Conservation (phyloP, 164 flowering plant genomes). For the Malania oleifera region DNA sequence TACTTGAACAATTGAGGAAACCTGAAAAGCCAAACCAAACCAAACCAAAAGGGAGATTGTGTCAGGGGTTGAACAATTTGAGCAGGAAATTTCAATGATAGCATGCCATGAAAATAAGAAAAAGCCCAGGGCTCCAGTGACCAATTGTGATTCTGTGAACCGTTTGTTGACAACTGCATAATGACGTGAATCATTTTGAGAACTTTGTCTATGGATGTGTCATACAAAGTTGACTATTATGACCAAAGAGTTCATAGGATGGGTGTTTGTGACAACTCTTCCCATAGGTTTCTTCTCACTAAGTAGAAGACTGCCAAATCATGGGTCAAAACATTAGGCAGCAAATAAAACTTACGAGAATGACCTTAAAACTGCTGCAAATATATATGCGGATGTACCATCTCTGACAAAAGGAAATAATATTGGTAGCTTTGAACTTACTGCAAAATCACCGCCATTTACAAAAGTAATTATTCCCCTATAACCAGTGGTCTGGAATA, state of each 20-base stretch:
- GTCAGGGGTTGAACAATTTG: neutral
- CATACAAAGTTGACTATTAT: too few relatives aligned
- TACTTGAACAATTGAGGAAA: constrained; percentile 16
- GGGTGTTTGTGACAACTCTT: too few relatives aligned
- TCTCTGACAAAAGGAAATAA: neutral
- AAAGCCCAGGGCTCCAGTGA: neutral
- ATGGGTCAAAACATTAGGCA: too few relatives aligned
- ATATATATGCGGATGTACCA: neutral
- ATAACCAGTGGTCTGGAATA: constrained; percentile 64
- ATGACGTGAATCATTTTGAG: too few relatives aligned
- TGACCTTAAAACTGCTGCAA: neutral
- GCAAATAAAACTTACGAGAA: too few relatives aligned
- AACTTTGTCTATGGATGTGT: too few relatives aligned
- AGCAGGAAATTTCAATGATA: neutral
- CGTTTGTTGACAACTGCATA: too few relatives aligned
- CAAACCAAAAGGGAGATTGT: neutral
- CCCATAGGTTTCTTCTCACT: too few relatives aligned
- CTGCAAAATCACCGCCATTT: constrained; percentile 52
- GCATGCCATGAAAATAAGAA: neutral
- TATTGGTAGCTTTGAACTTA: constrained; percentile 16
- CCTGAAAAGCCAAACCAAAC: constrained; percentile 21
- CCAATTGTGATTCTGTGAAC: too few relatives aligned
- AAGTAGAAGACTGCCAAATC: too few relatives aligned
- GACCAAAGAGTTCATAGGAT: too few relatives aligned
- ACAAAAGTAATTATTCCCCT: constrained; percentile 49